Evolutionary conservation across 2,329 filamentous ascomycete genomes (phyloP).

Genomic region (Balansia obtecta): DNA sequence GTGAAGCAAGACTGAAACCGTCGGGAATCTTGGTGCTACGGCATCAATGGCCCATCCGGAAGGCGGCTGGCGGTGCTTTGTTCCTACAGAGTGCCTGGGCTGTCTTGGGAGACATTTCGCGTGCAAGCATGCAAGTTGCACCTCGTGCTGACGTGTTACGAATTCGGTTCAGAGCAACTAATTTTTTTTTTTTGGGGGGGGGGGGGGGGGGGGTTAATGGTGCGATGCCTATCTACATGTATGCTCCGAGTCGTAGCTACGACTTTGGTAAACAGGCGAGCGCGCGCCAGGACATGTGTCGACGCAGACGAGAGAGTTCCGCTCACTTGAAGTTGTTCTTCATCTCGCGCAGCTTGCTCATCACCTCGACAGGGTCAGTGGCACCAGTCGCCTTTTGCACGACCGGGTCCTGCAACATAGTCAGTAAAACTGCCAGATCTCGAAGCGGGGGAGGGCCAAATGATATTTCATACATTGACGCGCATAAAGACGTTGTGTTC

Average conservation of each 20-base stretch:
- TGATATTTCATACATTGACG: constrained; percentile 46
- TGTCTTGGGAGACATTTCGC: constrained; percentile 5
- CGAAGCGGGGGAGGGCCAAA: neutral
- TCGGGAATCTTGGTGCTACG: neutral
- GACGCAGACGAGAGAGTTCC: neutral
- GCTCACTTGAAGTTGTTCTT: constrained; percentile 67
- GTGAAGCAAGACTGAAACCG: constrained; percentile 48
- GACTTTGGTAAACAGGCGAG: too few relatives aligned
- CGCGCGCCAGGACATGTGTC: constrained; percentile 10
- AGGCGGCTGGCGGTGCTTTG: constrained; percentile 17
- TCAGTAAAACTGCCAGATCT: constrained; percentile 2
- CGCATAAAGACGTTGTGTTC: constrained; percentile 96
- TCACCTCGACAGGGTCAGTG: constrained; percentile 69
- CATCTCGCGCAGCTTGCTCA: constrained; percentile 76
- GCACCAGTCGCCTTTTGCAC: constrained; percentile 77
- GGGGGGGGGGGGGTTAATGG: too few relatives aligned
- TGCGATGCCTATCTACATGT: too few relatives aligned
- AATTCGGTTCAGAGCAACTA: constrained; percentile 7
- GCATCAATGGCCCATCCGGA: constrained; percentile 12
- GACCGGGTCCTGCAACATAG: constrained; percentile 50
- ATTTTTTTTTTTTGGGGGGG: constrained; percentile 13
- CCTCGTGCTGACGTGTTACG: neutral
- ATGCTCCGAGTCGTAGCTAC: too few relatives aligned
- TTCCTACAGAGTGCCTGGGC: constrained; percentile 13
- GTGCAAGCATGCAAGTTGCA: too few relatives aligned